Base-by-base conservation (phyloP, 2,329 filamentous ascomycete genomes). In the Cadophora malorum region DNA sequence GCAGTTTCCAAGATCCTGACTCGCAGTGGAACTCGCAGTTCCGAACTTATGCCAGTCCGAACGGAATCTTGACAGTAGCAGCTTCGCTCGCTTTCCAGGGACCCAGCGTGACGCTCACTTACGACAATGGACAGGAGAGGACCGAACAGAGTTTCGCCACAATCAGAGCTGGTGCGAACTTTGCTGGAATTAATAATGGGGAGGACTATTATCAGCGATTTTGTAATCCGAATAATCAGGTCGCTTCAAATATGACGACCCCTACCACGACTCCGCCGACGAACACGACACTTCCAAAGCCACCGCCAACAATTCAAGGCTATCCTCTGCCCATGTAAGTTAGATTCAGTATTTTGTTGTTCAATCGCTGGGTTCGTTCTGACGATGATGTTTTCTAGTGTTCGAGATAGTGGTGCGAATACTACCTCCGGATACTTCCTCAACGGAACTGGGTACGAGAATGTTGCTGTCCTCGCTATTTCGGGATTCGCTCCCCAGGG, bases 1-100 rank as follows among this genome's bases (percentile, higher is more conserved):
- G 77, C 70, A 23, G 69, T 66, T 60, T 79, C 58, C 78, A 79
- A 69, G 79, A 81, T 47, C 73, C 73, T 16, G 79, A 81, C 65
- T 76, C 79, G 8, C 76, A 77, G 9, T 81, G 78, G 63, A 81
- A 81, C 67, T 75, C 75, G 14, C 72, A 79, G 65, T 80, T 80
- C 67, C 60, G 4, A 5, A 50, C 60, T n/a, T 80, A 76, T 67
- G 61, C 50, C 6, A 59, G 28, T 14, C 50, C 59, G 19, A 8
- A 7, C 3, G 52, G 28, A 31, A 19, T 47, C 8, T 47, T 67
- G 41, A 35, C 28, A 1, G 23, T 63, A 0, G 60, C 60, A 16
- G 25, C 41, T 21, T 49, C 60, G 9, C 19, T 38, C 4, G 41
- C 47, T 7, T 63, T 50, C n/a, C 60, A 63, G 23, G 60, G 60